Percentiles rank a stretch among this genome's conserved stretches.
Conservation (phyloP, 1,139 yeast genomes). For the Zygosaccharomyces pseudobailii region DNA sequence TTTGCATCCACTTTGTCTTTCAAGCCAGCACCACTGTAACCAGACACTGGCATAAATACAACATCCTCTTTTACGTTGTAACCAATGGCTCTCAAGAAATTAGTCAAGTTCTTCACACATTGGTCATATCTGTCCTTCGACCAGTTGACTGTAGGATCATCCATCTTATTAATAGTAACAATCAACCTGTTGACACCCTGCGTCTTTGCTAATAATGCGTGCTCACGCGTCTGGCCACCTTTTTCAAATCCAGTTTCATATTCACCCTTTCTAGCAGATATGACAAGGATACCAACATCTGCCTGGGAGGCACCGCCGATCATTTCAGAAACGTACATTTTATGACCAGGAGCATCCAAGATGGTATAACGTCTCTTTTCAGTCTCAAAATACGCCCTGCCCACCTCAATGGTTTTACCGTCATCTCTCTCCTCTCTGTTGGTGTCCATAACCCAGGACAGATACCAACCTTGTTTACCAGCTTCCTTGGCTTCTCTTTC, state of each 20-base stretch:
- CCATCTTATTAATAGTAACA: conserved; percentile 97
- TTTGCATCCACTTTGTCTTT: conserved; percentile 71
- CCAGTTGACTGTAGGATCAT: conserved; percentile 95
- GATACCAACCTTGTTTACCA: conserved; percentile 99
- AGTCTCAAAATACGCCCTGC: conserved; percentile 95
- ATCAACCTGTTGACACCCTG: conserved; percentile 86
- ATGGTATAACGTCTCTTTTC: conserved; percentile 97
- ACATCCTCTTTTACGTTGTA: conserved; percentile 79
- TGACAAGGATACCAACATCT: conserved; percentile 85
- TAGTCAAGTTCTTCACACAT: conserved; percentile 76
- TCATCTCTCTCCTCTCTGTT: conserved; percentile 97
- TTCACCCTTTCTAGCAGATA: conserved; percentile 91
- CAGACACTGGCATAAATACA: conserved; percentile 93
- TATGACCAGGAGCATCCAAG: conserved; percentile 99
- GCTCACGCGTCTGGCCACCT: conserved; percentile 94
- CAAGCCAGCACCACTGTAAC: conserved; percentile 95
- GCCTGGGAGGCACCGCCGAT: conserved; percentile 99
- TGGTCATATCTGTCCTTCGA: conserved; percentile 94
- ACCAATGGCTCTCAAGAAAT: conserved; percentile 85
- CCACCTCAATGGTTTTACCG: conserved; percentile 99
- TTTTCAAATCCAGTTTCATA: conserved; percentile 93
- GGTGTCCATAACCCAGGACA: conserved; percentile 99
- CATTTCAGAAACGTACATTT: conserved; percentile 97
- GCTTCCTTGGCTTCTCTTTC: conserved; percentile 99
- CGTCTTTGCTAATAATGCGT: conserved; percentile 85